Base-by-base conservation (phyloP, 1,284 basidiomycete species). In the Microbotryomycetes sp. region DNA sequence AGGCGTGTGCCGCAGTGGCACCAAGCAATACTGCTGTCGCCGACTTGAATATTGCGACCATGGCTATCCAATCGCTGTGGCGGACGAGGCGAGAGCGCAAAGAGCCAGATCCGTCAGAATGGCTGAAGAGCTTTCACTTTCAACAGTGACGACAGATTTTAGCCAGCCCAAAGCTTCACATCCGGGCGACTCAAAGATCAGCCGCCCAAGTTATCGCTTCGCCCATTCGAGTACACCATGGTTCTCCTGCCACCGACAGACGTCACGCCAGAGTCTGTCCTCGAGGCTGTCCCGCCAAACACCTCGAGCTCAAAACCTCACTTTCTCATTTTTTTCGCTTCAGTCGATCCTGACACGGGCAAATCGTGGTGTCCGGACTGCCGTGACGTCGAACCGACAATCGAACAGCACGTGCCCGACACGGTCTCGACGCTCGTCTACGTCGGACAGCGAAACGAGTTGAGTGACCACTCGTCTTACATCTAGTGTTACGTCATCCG, bases 371-470 rank as follows among this genome's bases (percentile, higher is more conserved):
- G 77, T 66, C 75, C 76, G n/a, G 77, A 77, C 57, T 59, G 75
- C 70, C 26, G 46, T 2, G 52, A 64, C 18, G 56, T 47, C n/a
- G 52, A 59, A 27, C 75, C 78, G 24, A 79, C 73, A 31, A 85
- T 91, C 28, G 87, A 91, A 62, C 70, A 75, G 1, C 66, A 81
- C 28, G 79, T 91, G 28, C 77, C 81, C 61, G 72, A 80, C 5
- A 79, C 80, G 0, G 78, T 80, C 28, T 87, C 80, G 11, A 74
- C 84, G 51, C 79, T 91, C 54, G 79, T 87, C 56, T 89, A 87
- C 73, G 86, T 89, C 57, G 89, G 89, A 6, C 80, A 84, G 67
- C 79, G 75, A 66, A 60, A 79, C 57, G 82, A 85, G 88, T 89
- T 67, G 24, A 52, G 62, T 61, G 29, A n/a, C 4, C 21, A 15